Base-by-base conservation (phyloP, 2,329 filamentous ascomycete genomes). In the Knufia fluminis region DNA sequence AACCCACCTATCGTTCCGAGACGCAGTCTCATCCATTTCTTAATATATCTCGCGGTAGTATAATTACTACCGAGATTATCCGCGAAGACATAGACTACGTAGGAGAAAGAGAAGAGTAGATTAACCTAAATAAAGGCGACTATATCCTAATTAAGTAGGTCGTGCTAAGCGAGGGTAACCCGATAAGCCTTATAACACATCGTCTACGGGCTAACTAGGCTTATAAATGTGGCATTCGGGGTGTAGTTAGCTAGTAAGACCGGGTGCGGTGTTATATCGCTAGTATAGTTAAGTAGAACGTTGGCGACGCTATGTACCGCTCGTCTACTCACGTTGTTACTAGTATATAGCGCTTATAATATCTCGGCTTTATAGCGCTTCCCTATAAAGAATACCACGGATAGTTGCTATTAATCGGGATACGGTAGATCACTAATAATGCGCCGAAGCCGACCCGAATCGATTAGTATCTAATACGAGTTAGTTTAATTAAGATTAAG, bases 381-480 rank as follows among this genome's bases (percentile, higher is more conserved):
- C 8, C 52, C 43, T 1, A 56, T 14, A 24, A 54, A 54, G 41
- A 56, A 54, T 2, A 54, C 26, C 8, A 54, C 20, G 14, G 45
- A 48, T 33, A 32, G 45, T 4, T 22, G 12, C 12, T 22, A 17
- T 9, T 8, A 8, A 22, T 24, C 22, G 14, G 35, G 35, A 24
- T 42, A 8, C 16, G 12, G 39, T 7, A 42, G 19, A 20, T 20
- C 39, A 17, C 17, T 24, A 9, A 24, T 20, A n/a, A 42, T 20
- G 12, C 39, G 22, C 12, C 19, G 16, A 14, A 42, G 16, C 12
- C 39, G 39, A 42, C 39, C 39, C 12, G 39, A 20, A 42, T 42
- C 22, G 10, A 17, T 42, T 17, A 42, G 19, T 12, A n/a, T 22
- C 39, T 17, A 42, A 24, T 20, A 17, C 22, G 12, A 14, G 4